Percentiles rank a stretch among this genome's conserved stretches.
Evolutionary conservation across 768 basidiomycete species (phyloP).

Genomic region (Serendipita vermifera): DNA sequence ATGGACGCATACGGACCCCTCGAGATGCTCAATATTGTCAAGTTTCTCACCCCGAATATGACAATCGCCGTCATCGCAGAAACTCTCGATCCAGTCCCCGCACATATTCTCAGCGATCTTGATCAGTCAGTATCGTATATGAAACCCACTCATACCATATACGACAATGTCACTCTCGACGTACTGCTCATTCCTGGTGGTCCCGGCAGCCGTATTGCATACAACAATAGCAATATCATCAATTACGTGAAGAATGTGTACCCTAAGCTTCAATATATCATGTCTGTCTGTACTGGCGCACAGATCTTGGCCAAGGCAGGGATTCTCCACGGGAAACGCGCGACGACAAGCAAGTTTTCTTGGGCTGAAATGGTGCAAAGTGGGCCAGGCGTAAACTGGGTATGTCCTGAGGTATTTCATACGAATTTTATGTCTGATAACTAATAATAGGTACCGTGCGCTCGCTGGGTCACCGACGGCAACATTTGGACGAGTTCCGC

Average conservation of each 20-base stretch:
- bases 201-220: conserved; percentile 2
- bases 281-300: conserved; percentile 11
- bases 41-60: not conserved
- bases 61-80: conserved; percentile 5
- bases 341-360: conserved; percentile 33
- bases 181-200: conserved; percentile 7
- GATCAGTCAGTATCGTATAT: not conserved
- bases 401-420: not conserved
- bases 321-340: conserved; percentile 29
- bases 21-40: not conserved
- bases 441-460: conserved; percentile 23
- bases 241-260: conserved; percentile 4
- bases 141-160: conserved; percentile 9
- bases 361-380: not conserved
- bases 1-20: conserved; percentile 10
- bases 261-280: conserved; percentile 9
- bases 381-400: conserved; percentile 11
- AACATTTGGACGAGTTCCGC: conserved; percentile 40
- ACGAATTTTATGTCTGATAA: not conserved
- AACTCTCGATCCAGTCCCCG: conserved; percentile 3
- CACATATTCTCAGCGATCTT: not conserved
- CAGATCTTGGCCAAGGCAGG: conserved; percentile 29
- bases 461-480: conserved; percentile 37
- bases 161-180: conserved; percentile 6
- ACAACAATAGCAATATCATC: conserved; percentile 2